These are phyloP conservation scores for Prunus mira DNA, from an alignment of 306 rosid genomes.

Conservation along the genomic window DNA sequence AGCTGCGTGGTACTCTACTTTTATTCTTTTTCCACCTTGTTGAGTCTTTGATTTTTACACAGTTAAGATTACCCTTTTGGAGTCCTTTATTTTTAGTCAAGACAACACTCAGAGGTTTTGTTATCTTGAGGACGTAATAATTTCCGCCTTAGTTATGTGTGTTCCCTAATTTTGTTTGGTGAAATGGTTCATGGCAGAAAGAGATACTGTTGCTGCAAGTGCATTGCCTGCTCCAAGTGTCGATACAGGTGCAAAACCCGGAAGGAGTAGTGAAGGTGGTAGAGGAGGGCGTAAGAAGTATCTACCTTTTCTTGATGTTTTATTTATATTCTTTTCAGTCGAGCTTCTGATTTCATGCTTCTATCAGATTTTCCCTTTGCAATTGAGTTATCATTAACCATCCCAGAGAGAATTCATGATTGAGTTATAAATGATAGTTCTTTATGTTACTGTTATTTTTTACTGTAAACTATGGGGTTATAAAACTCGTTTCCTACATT, in stretches of 20 bases:
- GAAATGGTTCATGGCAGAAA: constrained; percentile 47
- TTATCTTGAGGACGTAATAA: background rate
- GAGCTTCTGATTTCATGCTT: background rate
- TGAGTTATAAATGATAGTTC: background rate
- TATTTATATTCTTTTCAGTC: background rate
- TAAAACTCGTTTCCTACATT: background rate
- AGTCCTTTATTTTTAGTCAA: background rate
- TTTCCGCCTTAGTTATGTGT: background rate
- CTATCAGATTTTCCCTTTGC: background rate
- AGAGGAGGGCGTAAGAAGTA: constrained; percentile 91
- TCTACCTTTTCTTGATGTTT: constrained; percentile 14
- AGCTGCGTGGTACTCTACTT: constrained; percentile 65
- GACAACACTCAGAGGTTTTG: background rate
- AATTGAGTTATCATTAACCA: background rate
- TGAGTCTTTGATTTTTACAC: background rate
- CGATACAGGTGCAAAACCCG: constrained; percentile 55
- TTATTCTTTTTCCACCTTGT: constrained; percentile 14
- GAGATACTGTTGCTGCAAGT: constrained; percentile 46
- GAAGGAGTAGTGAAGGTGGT: constrained; percentile 63
- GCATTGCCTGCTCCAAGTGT: constrained; percentile 57
- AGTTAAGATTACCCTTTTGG: background rate
- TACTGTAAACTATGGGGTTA: background rate
- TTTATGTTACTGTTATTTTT: background rate
- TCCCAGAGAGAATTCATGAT: background rate
- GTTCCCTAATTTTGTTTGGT: background rate